Percentiles rank a stretch among this genome's conserved stretches.
Evolutionary conservation across 2,329 filamentous ascomycete species (phyloP).

Genomic region (Beauveria sp.): DNA sequence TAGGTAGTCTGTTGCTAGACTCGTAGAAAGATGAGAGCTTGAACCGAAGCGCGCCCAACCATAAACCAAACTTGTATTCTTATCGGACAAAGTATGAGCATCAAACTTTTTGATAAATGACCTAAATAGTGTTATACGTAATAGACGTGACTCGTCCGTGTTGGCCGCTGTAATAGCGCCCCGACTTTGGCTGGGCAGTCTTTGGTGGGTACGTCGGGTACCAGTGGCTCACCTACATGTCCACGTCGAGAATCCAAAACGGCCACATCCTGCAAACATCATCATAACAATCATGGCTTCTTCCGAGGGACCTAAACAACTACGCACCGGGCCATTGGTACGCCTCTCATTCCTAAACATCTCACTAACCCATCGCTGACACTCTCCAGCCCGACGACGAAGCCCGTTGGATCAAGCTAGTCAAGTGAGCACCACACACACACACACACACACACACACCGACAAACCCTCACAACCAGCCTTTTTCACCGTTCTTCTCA

Average conservation of each 20-base stretch:
- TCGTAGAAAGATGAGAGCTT: too few species aligned
- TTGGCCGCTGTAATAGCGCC: too few species aligned
- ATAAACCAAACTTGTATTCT: too few species aligned
- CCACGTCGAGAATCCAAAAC: background rate
- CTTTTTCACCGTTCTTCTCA: background rate
- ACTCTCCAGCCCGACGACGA: constrained; percentile 37
- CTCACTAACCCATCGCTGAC: background rate
- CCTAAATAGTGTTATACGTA: too few species aligned
- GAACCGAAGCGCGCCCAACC: too few species aligned
- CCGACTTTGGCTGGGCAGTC: background rate
- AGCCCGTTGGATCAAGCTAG: constrained; percentile 52
- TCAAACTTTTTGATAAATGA: too few species aligned
- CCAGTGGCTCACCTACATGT: background rate
- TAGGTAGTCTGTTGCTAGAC: too few species aligned
- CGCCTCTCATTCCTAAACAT: background rate
- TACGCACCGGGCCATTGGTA: constrained; percentile 39
- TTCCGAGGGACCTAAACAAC: constrained; percentile 33
- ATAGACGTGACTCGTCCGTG: too few species aligned
- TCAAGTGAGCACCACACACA: constrained; percentile 36
- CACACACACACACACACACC: background rate
- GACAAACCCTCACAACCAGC: background rate
- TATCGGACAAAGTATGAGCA: too few species aligned
- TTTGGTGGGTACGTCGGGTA: background rate
- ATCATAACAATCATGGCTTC: constrained; percentile 28
- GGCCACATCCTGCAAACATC: background rate